phyloP scores from a whole-genome alignment of 148 eudicot genomes.

The Agrostemma githago region DNA sequence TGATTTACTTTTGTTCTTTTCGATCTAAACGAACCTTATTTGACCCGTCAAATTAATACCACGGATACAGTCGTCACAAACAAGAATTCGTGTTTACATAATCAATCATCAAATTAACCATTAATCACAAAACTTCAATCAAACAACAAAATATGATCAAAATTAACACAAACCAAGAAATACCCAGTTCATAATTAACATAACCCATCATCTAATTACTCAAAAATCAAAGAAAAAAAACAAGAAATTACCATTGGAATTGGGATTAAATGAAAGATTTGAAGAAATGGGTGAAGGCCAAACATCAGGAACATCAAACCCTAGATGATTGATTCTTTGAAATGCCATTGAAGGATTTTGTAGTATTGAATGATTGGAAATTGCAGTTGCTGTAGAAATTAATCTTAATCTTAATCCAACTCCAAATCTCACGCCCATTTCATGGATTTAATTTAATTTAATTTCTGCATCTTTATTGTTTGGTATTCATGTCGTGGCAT shows the following conservation, averaged over 20 bases:
- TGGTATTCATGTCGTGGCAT: not conserved
- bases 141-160: not conserved
- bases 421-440: slow-evolving; percentile 3
- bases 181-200: not conserved
- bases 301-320: slow-evolving; percentile 27
- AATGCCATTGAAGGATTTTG: not conserved
- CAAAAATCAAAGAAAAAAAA: not conserved
- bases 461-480: not conserved
- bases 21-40: no score
- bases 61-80: no score
- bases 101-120: no score
- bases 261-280: slow-evolving; percentile 7
- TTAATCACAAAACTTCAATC: no score
- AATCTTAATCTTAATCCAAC: slow-evolving; percentile 4
- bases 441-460: not conserved
- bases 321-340: slow-evolving; percentile 16
- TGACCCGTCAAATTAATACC: no score
- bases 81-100: no score
- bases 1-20: no score
- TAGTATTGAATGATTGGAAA: slow-evolving; percentile 4
- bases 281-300: slow-evolving; percentile 19
- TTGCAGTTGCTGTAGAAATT: not conserved
- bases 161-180: not conserved
- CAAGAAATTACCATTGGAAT: slow-evolving; percentile 6
- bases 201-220: not conserved